These are phyloP conservation scores for Ambrosiella cleistominuta DNA, from an alignment of 2,329 filamentous ascomycete genomes.

Conservation along the genomic window DNA sequence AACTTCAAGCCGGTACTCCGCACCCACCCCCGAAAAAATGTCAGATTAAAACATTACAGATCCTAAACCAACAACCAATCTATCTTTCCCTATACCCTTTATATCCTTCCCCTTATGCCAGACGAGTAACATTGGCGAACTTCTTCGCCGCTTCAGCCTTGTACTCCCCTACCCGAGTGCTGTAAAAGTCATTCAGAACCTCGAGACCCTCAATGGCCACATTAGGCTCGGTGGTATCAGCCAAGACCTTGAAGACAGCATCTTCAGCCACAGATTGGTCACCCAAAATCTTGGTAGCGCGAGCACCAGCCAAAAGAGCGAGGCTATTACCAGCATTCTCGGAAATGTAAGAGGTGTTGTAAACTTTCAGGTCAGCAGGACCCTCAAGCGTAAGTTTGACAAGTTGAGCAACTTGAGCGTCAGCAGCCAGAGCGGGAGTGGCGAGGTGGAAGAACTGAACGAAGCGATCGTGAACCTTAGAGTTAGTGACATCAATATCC, in stretches of 20 bases:
- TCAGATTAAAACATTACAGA: background rate
- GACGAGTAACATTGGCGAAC: conserved; percentile 33
- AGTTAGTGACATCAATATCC: conserved; percentile 48
- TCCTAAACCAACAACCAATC: background rate
- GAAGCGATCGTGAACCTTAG: conserved; percentile 59
- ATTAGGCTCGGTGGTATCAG: conserved; percentile 32
- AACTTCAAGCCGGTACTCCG: background rate
- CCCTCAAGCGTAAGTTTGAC: conserved; percentile 45
- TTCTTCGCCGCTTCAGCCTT: conserved; percentile 30
- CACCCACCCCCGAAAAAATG: background rate
- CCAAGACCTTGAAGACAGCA: conserved; percentile 41
- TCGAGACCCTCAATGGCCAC: conserved; percentile 34
- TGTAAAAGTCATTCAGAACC: conserved; percentile 31
- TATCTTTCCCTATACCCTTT: background rate
- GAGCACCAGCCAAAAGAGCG: conserved; percentile 47
- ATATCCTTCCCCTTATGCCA: conserved; percentile 19
- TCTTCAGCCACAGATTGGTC: conserved; percentile 40
- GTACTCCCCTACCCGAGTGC: conserved; percentile 29
- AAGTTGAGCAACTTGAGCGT: conserved; percentile 50
- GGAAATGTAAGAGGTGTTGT: conserved; percentile 48
- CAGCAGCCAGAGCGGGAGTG: conserved; percentile 36
- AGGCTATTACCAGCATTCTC: conserved; percentile 43
- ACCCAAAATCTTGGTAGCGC: conserved; percentile 40
- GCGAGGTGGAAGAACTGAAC: conserved; percentile 50
- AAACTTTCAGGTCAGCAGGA: conserved; percentile 34